These are phyloP conservation scores for Pleomassaria siparia DNA, from an alignment of 2,329 filamentous ascomycete species.

Conservation along the genomic window DNA sequence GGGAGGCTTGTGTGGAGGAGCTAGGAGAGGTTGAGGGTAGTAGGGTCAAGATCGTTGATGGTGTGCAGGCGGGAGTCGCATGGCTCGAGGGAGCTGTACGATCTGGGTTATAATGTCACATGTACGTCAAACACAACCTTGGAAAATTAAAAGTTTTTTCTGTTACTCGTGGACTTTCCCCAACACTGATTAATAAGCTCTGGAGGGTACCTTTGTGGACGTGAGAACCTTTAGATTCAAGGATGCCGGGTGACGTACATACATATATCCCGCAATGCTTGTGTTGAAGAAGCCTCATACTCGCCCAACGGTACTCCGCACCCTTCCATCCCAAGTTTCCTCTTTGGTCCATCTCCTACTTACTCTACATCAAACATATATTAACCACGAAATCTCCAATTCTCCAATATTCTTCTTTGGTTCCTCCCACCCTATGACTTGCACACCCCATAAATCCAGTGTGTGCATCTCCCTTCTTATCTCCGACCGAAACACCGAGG, in stretches of 20 bases:
- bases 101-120: conserved; percentile 29
- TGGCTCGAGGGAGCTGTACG: conserved; percentile 58
- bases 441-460: not conserved
- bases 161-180: not conserved
- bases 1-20: conserved; percentile 65
- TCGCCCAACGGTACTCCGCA: too few species aligned
- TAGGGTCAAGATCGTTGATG: conserved; percentile 73
- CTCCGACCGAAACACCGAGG: not conserved
- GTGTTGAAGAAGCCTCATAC: not conserved
- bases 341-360: not conserved
- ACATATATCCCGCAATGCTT: conserved; percentile 3
- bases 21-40: conserved; percentile 62
- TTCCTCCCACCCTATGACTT: not conserved
- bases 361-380: not conserved
- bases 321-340: not conserved
- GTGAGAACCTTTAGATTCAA: not conserved
- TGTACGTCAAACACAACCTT: not conserved
- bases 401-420: not conserved
- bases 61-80: conserved; percentile 69
- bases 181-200: not conserved
- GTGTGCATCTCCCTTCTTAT: not conserved
- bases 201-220: not conserved
- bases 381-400: not conserved
- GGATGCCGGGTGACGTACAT: conserved; percentile 4
- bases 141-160: not conserved